Evolutionary conservation across 1,139 yeast species (phyloP), one percentile per base, ranked within the genome.

Genomic region (Nakaseomyces glabratus): DNA sequence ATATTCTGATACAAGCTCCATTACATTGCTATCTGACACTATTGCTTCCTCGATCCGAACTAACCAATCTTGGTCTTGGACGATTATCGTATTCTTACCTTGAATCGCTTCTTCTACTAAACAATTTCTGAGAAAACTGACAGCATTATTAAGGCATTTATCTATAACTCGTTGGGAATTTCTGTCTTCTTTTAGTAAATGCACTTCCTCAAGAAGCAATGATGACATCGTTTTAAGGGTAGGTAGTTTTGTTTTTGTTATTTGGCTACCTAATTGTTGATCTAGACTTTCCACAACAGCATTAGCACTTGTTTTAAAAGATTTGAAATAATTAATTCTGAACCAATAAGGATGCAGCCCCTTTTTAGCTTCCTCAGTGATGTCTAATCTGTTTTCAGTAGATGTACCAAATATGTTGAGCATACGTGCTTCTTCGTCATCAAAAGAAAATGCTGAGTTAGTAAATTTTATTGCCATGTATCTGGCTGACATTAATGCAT

Each of bases 301-400:
- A 29, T 62, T 65, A 43, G 62, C 62, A n/a, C 64, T 69, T 0
- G 18, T 17, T 18, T 26, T 26, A 42, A 40, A 0, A 50, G 47
- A 31, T 4, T 71, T 57, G 0, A 74, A 63, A 45, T 66, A 71
- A 31, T 65, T 51, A 6, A 61, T 46, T 33, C 56, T 52, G 37
- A 61, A 62, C 65, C 66, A 63, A 66, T 82, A 73, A 0, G 96
- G 96, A 51, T 84, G 77, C 19, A 90, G 63, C 0, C 97, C 97
- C 41, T 73, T 73, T n/a, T 58, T 58, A 0, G 95, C 80, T 55
- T 86, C 96, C 49, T 86, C 95, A 10, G 77, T 63, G 0, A 79
- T 73, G 45, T 85, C 95, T 1, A 84, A 67, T 35, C 82, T 65
- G 45, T 80, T 81, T 3, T 57, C 58, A 18, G 65, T 50, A 12